A percentile compares a stretch with the other conserved stretches of the same genome.
Conservation (phyloP, 169 alveolate species). For the Plasmodium fragile region DNA sequence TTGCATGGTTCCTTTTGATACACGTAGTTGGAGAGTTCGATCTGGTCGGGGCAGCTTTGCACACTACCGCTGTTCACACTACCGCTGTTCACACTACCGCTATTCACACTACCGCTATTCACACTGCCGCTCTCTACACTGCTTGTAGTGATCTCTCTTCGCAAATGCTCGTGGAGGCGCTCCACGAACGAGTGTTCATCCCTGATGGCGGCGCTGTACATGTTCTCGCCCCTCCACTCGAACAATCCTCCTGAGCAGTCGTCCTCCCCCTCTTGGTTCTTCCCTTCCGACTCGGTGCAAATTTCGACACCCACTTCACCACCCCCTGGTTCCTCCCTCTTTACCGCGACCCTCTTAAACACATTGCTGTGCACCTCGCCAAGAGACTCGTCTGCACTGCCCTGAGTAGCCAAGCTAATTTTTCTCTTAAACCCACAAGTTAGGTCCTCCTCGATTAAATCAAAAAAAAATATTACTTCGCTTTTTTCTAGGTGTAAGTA, state of each 20-base stretch:
- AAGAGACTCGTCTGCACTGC: not conserved
- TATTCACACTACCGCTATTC: too few species aligned
- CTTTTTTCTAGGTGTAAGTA: slow-evolving; percentile 9
- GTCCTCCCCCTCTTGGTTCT: not conserved
- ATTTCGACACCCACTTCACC: not conserved
- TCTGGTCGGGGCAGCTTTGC: not conserved
- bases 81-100: too few species aligned
- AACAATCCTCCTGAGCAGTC: not conserved
- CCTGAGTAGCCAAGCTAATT: not conserved
- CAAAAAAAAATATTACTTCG: slow-evolving; percentile 10
- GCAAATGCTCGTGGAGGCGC: not conserved
- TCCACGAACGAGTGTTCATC: not conserved
- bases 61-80: not conserved
- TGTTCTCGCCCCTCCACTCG: not conserved
- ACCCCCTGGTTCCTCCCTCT: not conserved
- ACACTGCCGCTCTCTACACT: too few species aligned
- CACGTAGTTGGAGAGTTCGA: not conserved
- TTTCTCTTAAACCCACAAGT: not conserved
- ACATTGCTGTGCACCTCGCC: not conserved
- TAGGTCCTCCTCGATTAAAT: slow-evolving; percentile 15
- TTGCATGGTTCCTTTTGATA: not conserved
- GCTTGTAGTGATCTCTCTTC: not conserved
- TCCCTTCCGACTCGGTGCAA: not conserved
- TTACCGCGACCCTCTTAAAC: not conserved
- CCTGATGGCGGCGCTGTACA: not conserved